These are phyloP conservation scores for Phytophthora tentaculata DNA, from an alignment of 352 stramenopile genomes.

Conservation along the genomic window DNA sequence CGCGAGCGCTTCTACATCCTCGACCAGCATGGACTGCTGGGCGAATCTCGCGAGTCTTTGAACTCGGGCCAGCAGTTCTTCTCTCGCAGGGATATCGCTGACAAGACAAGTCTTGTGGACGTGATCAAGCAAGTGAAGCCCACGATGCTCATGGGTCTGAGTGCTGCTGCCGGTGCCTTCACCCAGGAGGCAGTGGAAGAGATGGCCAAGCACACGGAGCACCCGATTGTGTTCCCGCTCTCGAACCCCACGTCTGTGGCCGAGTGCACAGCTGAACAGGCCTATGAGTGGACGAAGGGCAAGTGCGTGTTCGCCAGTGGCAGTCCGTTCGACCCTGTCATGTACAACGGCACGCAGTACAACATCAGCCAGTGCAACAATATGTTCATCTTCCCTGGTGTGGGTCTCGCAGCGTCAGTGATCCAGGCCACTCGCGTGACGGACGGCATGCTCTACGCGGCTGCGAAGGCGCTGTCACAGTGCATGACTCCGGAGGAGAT, in stretches of 20 bases:
- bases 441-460: slow-evolving; percentile 96
- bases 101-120: slow-evolving; percentile 82
- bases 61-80: slow-evolving; percentile 88
- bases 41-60: slow-evolving; percentile 50
- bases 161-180: slow-evolving; percentile 89
- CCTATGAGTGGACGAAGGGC: slow-evolving; percentile 96
- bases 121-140: slow-evolving; percentile 90
- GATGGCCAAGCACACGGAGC: slow-evolving; percentile 89
- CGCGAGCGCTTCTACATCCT: slow-evolving; percentile 81
- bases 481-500: slow-evolving; percentile 94
- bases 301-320: slow-evolving; percentile 96
- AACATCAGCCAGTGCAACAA: slow-evolving; percentile 94
- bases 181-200: slow-evolving; percentile 78
- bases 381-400: slow-evolving; percentile 98
- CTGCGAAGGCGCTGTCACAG: slow-evolving; percentile 93
- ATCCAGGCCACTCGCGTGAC: slow-evolving; percentile 81
- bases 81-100: slow-evolving; percentile 62
- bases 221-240: slow-evolving; percentile 97
- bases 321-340: slow-evolving; percentile 94
- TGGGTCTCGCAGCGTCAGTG: slow-evolving; percentile 93
- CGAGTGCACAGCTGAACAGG: slow-evolving; percentile 96
- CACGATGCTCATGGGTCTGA: slow-evolving; percentile 96
- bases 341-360: slow-evolving; percentile 86
- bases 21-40: slow-evolving; percentile 77
- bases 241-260: slow-evolving; percentile 97